Conservation (phyloP, 2,329 filamentous ascomycete species). For the Botrytis byssoidea region DNA sequence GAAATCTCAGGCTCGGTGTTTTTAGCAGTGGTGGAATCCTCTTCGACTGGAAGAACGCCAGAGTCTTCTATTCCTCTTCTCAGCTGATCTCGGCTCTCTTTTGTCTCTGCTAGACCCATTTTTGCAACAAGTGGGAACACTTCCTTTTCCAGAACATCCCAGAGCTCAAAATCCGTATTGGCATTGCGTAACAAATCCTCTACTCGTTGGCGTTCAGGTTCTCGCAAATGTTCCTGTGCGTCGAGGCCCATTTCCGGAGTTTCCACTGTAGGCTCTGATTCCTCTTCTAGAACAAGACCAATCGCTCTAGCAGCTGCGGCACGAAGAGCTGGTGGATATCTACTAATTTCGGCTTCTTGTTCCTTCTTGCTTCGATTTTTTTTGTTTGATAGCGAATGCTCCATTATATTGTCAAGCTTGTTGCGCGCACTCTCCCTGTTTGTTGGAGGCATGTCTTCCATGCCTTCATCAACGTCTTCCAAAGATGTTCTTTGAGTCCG, state of each 20-base stretch:
- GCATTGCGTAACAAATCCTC: constrained; percentile 54
- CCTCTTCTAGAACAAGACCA: constrained; percentile 27
- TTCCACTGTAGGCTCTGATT: constrained; percentile 14
- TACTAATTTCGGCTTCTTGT: constrained; percentile 29
- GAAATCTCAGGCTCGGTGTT: constrained; percentile 22
- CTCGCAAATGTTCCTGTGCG: constrained; percentile 35
- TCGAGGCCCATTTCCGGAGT: constrained; percentile 22
- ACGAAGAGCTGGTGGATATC: constrained; percentile 37
- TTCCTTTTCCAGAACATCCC: constrained; percentile 63
- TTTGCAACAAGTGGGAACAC: constrained; percentile 61
- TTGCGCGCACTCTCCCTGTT: constrained; percentile 24
- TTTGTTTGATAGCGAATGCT: constrained; percentile 19
- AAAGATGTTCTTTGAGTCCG: constrained; percentile 35
- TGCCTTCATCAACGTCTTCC: background rate
- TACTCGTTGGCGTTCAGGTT: constrained; percentile 52
- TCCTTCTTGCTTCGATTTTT: constrained; percentile 21
- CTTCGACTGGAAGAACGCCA: background rate
- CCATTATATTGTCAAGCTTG: constrained; percentile 30
- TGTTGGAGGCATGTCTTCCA: background rate
- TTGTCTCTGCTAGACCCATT: constrained; percentile 50
- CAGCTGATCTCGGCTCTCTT: constrained; percentile 4
- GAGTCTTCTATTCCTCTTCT: background rate
- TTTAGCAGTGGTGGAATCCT: background rate
- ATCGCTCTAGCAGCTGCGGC: constrained; percentile 37
- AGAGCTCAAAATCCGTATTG: constrained; percentile 61